Conservation (phyloP, 2,329 filamentous ascomycete species). For the Fusarium veterinarium region DNA sequence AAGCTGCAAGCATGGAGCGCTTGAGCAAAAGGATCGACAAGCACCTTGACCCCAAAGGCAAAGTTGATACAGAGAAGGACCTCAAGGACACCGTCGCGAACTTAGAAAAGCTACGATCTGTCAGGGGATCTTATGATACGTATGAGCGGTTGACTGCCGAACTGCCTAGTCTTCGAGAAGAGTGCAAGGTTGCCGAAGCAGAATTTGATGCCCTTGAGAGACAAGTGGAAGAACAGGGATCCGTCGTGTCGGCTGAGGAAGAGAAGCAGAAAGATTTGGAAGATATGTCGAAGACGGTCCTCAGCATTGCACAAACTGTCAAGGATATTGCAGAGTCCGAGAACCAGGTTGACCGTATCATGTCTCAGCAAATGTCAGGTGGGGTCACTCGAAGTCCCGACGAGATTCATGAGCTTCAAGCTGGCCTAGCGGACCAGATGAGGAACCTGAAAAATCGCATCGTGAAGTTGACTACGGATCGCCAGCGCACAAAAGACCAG, state of each 20-base stretch:
- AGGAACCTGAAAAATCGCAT: conserved; percentile 72
- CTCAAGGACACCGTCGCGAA: conserved; percentile 63
- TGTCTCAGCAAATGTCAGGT: conserved; percentile 78
- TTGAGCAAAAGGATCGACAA: conserved; percentile 76
- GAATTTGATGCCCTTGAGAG: conserved; percentile 71
- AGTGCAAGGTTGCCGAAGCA: conserved; percentile 70
- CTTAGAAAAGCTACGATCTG: conserved; percentile 70
- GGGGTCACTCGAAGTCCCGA: conserved; percentile 76
- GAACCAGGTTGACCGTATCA: conserved; percentile 78
- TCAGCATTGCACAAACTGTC: conserved; percentile 77
- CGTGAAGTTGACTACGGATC: conserved; percentile 74
- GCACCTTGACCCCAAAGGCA: conserved; percentile 69
- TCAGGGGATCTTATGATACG: conserved; percentile 76
- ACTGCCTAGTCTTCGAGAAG: conserved; percentile 74
- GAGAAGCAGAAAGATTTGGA: conserved; percentile 79
- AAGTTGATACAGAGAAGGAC: conserved; percentile 70
- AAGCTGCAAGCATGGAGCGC: conserved; percentile 66
- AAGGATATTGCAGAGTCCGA: conserved; percentile 79
- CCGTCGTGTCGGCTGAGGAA: conserved; percentile 71
- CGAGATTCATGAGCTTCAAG: conserved; percentile 84
- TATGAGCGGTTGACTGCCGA: conserved; percentile 78
- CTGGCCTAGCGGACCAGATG: conserved; percentile 73
- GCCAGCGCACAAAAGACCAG: conserved; percentile 75
- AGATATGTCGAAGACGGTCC: conserved; percentile 78
- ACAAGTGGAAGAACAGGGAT: conserved; percentile 75